Base-by-base conservation (phyloP, 805 yeast genomes). In the Debaryomyces maramus region DNA sequence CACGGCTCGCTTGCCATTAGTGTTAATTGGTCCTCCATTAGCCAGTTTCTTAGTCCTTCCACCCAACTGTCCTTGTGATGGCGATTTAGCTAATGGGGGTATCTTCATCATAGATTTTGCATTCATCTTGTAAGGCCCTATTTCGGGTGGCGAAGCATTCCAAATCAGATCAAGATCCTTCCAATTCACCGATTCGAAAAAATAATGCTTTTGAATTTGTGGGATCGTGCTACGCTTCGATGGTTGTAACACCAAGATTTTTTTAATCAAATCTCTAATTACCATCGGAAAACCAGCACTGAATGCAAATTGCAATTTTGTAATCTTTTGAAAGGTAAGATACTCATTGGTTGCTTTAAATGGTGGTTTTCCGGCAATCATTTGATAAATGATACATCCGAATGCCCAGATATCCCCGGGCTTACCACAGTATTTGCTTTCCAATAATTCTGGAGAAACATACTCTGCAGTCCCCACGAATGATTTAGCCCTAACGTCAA, bases 381-480 rank as follows among this genome's bases (percentile, higher is more conserved):
- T 75, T 51, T 78, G 84, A 49, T 76, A 78, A 7, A 78, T 55
- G 7, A 78, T 72, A 56, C 84, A 78, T 3, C 81, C 84, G 45
- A 76, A 67, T 0, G 84, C 82, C 84, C 84, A 78, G 13, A 78
- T 60, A 52, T 78, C 84, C 16, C 80, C 77, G 0, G 80, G 73
- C 46, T 77, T 77, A 4, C 83, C 83, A 50, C 80, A 74, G 50
- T 79, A 82, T 52, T 84, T 85, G 52, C 77, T 85, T 46, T 83
- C 87, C 43, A 86, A 65, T 27, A 86, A 64, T 52, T 86, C 95
- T 0, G 95, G 95, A 0, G 90, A 82, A 5, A 85, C 90, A 51
- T 85, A 85, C 51, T 85, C 91, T 0, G 91, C 91, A 0, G 91
- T 85, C 3, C 95, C 95, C 20, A 86, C 95, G 63, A 86, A 86